These are phyloP conservation scores for Huntiella decipiens DNA, from an alignment of 2,329 filamentous ascomycete species.

Conservation along the genomic window DNA sequence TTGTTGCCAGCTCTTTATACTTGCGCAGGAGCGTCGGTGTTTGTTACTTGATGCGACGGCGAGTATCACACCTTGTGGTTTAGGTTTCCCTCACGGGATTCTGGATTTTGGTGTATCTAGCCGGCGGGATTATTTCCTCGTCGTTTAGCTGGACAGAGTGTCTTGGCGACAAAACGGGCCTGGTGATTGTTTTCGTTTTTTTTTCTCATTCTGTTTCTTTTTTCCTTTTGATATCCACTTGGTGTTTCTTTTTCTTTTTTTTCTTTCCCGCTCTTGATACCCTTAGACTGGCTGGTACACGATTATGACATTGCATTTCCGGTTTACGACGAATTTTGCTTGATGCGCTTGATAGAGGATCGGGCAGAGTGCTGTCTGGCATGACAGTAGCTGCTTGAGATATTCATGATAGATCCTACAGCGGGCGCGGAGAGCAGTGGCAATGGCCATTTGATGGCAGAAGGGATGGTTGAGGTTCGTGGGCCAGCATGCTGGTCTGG, in stretches of 20 bases:
- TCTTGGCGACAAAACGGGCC: no score
- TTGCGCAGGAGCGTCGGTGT: neutral
- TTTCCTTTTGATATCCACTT: slow-evolving; percentile 15
- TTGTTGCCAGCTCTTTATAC: neutral
- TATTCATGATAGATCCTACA: slow-evolving; percentile 11
- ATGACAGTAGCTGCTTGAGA: slow-evolving; percentile 4
- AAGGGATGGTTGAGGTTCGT: slow-evolving; percentile 4
- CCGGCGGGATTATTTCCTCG: neutral
- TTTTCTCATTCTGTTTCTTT: slow-evolving; percentile 10
- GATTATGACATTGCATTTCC: slow-evolving; percentile 12
- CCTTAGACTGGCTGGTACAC: slow-evolving; percentile 15
- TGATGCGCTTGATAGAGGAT: slow-evolving; percentile 12
- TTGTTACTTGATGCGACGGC: no score
- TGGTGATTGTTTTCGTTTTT: slow-evolving; percentile 3
- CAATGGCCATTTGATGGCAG: slow-evolving; percentile 2
- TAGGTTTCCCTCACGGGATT: no score
- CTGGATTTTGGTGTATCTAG: neutral
- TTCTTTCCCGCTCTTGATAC: slow-evolving; percentile 14
- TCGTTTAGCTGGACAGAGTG: neutral
- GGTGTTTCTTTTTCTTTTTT: slow-evolving; percentile 10
- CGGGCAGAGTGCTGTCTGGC: slow-evolving; percentile 1
- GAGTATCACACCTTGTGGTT: no score
- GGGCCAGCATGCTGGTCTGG: slow-evolving; percentile 3
- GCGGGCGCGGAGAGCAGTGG: slow-evolving; percentile 12
- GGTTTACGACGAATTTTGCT: slow-evolving; percentile 12